Evolutionary conservation across 495 filamentous ascomycete genomes (phyloP), one percentile per base, ranked within the genome.

Genomic region (Penicillium arizonense): DNA sequence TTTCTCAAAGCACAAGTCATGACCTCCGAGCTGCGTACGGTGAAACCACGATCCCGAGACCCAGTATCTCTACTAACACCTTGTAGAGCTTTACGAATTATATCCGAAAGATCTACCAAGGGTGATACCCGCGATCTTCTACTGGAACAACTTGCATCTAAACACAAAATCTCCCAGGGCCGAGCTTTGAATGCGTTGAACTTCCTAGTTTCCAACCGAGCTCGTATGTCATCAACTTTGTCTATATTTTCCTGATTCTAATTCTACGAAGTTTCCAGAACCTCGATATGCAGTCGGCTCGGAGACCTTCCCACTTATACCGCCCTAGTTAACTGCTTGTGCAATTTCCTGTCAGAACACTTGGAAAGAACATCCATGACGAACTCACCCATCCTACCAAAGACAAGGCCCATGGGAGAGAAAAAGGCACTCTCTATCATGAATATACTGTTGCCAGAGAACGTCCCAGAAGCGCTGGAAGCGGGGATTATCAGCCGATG

Each of bases 11-110:
- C 63, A 70, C 76, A 28, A 81, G 74, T 52, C 67, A 74, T 59
- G 74, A 80, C 47, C 76, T 81, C 45, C 72, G 76, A 57, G 67
- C 73, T 49, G 75, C 77, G 78, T 81, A 78, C 47, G 77, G 48
- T n/a, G 42, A 16, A 10, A 40, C 28, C 30, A 23, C 49, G 11
- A 14, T 37, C 20, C 38, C 28, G 4, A 42, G 18, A 10, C 12
- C 12, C 44, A n/a, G 6, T 14, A 14, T 18, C 20, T 23, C 14
- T 11, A 44, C 53, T 67, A 57, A 67, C 32, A 14, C 18, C 36
- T 16, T 10, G 11, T 28, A 80, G 77, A 37, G 73, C 77, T 26
- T 54, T 78, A 35, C 76, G 74, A 12, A 79, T 82, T 1, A 74
- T 82, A 24, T 73, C 70, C 11, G 77, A 79, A 49, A 61, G 78